phyloP scores from a whole-genome alignment of 768 basidiomycete genomes.

The Suillus plorans region DNA sequence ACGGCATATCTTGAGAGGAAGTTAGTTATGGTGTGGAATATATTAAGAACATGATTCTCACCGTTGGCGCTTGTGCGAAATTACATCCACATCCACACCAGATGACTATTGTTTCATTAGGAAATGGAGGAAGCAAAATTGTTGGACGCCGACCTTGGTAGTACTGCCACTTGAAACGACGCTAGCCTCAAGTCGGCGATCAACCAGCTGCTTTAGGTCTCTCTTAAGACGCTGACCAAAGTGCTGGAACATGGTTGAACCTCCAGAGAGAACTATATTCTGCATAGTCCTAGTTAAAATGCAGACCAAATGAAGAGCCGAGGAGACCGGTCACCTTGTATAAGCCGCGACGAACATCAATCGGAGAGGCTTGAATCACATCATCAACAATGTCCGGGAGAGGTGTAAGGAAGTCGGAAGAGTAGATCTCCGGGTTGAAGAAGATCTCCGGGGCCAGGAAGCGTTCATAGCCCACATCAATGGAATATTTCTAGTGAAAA shows the following conservation, averaged over 20 bases:
- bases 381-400: slow-evolving; percentile 94
- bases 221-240: slow-evolving; percentile 97
- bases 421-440: slow-evolving; percentile 99
- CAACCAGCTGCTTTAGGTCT: slow-evolving; percentile 92
- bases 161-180: slow-evolving; percentile 70
- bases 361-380: slow-evolving; percentile 94
- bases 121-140: background rate
- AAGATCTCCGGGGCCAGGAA: slow-evolving; percentile 99
- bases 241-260: slow-evolving; percentile 99
- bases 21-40: slow-evolving; percentile 8
- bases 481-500: slow-evolving; percentile 72
- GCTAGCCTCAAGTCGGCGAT: slow-evolving; percentile 81
- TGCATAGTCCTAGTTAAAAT: slow-evolving; percentile 27
- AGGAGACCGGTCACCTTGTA: slow-evolving; percentile 69
- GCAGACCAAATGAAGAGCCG: background rate
- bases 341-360: slow-evolving; percentile 93
- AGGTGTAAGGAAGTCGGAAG: slow-evolving; percentile 95
- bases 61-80: slow-evolving; percentile 96
- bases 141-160: slow-evolving; percentile 56
- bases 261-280: slow-evolving; percentile 97
- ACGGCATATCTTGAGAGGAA: slow-evolving; percentile 71
- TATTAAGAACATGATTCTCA: slow-evolving; percentile 31
- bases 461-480: slow-evolving; percentile 97
- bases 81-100: slow-evolving; percentile 97
- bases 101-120: slow-evolving; percentile 60